Base-by-base conservation (phyloP, 257 asterid genomes). In the Apocynum venetum region DNA sequence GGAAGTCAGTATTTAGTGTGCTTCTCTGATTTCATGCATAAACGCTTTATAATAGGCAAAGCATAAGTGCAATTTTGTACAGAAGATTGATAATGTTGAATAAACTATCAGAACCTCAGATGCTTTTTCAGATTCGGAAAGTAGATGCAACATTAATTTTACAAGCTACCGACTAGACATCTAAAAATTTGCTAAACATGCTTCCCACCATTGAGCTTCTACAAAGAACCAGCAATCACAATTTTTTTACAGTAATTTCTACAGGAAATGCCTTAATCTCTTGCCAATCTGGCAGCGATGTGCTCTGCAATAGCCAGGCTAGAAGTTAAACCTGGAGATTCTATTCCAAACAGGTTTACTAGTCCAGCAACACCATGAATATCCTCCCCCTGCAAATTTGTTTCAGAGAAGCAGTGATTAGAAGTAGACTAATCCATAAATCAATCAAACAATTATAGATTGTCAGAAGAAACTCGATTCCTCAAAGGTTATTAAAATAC, bases 301-400 rank as follows among this genome's bases (percentile, higher is more conserved):
- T 86, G 81, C 75, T 90, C 91, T 31, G 96, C 98, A 66, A 91
- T 91, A 74, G 97, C 96, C 85, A 93, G 59, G 56, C 94, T 78
- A 78, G 97, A 85, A 72, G 98, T 93, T 3, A 93, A 78, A 38
- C 98, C 98, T 11, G 97, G 98, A 47, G 98, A 91, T 82, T 93
- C 98, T 40, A 93, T 90, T 41, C 98, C 98, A 53, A 91, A 84
- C 53, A 93, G 91, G 85, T 90, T 91, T 9, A 93, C 69, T 8
- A 93, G 89, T 11, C 96, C 97, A 72, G 74, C 76, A 36, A 89
- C 46, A 12, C 93, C 92, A 56, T 92, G 94, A 77, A 66, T 10
- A 8, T 87, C 90, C 79, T 90, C 96, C 64, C 96, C 96, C 98
- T 93, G 89, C n/a, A 43, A 43, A 43, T 43, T 70, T 46, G 19